These are phyloP conservation scores for Inonotus obliquus DNA, from an alignment of 1,284 basidiomycete genomes.

Conservation along the genomic window DNA sequence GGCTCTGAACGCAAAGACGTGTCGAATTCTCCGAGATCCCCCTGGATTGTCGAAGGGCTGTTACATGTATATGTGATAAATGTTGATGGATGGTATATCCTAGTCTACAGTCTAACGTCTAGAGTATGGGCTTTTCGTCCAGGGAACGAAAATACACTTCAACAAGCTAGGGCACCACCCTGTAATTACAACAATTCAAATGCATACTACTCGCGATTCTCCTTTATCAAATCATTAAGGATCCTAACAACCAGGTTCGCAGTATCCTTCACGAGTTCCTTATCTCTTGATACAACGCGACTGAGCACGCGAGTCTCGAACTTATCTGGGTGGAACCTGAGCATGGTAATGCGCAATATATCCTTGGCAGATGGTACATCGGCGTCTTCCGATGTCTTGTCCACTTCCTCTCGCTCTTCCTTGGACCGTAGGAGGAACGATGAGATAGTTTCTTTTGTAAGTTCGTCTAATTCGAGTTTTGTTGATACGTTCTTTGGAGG, in stretches of 20 bases:
- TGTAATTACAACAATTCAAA: background rate
- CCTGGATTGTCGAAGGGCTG: too few relatives aligned
- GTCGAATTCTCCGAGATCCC: too few relatives aligned
- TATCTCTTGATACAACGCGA: conserved; percentile 56
- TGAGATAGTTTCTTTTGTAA: conserved; percentile 56
- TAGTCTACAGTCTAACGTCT: too few relatives aligned
- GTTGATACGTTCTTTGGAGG: conserved; percentile 23
- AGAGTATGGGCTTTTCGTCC: too few relatives aligned
- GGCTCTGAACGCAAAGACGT: too few relatives aligned
- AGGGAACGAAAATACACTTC: background rate
- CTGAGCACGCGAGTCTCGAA: conserved; percentile 72
- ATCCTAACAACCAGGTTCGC: conserved; percentile 65
- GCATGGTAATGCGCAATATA: conserved; percentile 63
- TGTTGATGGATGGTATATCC: too few relatives aligned
- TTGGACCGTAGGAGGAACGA: conserved; percentile 49
- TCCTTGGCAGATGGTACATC: conserved; percentile 43
- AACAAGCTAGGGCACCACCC: background rate
- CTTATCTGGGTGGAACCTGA: conserved; percentile 84
- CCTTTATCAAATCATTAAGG: conserved; percentile 45
- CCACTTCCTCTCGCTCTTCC: too few relatives aligned
- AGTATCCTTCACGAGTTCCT: conserved; percentile 66
- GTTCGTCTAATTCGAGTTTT: conserved; percentile 38
- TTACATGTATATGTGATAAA: too few relatives aligned
- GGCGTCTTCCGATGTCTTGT: conserved; percentile 12
- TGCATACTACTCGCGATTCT: background rate